Evolutionary conservation across 768 basidiomycete genomes (phyloP).

Genomic region (Boletus reticuloceps): DNA sequence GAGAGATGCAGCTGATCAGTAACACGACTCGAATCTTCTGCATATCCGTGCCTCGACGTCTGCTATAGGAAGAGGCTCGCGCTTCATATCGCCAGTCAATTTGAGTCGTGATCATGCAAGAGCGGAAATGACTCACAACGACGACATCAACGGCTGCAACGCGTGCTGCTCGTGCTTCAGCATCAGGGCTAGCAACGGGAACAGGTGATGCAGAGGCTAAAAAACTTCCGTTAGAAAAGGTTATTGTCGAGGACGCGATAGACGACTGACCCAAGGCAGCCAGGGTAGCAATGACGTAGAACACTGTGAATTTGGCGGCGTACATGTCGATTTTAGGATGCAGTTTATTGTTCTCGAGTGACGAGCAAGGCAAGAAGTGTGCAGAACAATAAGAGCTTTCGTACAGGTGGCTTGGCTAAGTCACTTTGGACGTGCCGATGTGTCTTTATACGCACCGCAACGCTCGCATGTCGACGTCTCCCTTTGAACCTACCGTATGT

Average conservation of each 20-base stretch:
- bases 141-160: constrained; percentile 5
- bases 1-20: background rate
- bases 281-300: constrained; percentile 31
- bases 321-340: constrained; percentile 27
- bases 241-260: background rate
- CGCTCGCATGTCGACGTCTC: background rate
- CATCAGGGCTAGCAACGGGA: constrained; percentile 15
- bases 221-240: background rate
- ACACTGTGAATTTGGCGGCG: constrained; percentile 21
- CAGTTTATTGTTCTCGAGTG: constrained; percentile 27
- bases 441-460: constrained; percentile 26
- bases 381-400: constrained; percentile 33
- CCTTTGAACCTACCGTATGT: constrained; percentile 28
- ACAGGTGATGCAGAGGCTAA: constrained; percentile 29
- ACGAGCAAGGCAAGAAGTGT: constrained; percentile 1
- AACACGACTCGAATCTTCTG: background rate
- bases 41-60: constrained; percentile 19
- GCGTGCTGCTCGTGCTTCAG: background rate
- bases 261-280: constrained; percentile 23
- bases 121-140: constrained; percentile 10
- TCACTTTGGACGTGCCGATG: background rate
- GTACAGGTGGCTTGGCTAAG: constrained; percentile 17
- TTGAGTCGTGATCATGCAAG: background rate
- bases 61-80: constrained; percentile 7
- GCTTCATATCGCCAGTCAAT: constrained; percentile 9